A percentile compares a stretch with the other conserved stretches of the same genome.
Evolutionary conservation across 495 filamentous ascomycete genomes (phyloP).

Genomic region (Penicillium ucsense): DNA sequence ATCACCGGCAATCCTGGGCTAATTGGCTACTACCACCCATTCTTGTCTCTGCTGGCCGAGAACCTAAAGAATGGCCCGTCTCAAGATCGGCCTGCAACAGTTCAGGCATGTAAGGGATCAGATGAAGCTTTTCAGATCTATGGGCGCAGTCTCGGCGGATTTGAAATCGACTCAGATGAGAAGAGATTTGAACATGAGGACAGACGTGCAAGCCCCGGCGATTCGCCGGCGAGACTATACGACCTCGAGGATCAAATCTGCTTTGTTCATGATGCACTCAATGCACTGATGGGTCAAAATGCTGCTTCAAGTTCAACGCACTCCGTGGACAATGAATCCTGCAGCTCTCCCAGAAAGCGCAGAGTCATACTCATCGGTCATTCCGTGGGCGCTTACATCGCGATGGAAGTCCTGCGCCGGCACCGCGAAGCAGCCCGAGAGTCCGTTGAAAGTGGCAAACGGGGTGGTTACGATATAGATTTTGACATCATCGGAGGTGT

Average conservation of each 20-base stretch:
- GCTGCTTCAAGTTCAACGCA: neutral
- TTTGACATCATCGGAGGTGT: slow-evolving; percentile 50
- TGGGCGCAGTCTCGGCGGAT: slow-evolving; percentile 66
- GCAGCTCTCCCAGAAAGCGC: slow-evolving; percentile 4
- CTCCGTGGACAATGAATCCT: neutral
- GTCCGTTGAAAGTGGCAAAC: neutral
- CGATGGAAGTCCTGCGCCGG: slow-evolving; percentile 59
- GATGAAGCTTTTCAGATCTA: slow-evolving; percentile 37
- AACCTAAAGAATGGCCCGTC: slow-evolving; percentile 4
- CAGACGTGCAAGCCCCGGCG: neutral
- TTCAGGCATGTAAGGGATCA: neutral
- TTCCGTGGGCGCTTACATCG: slow-evolving; percentile 70
- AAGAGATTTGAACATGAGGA: neutral
- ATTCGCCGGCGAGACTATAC: slow-evolving; percentile 5
- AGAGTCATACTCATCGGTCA: slow-evolving; percentile 73
- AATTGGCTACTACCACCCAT: slow-evolving; percentile 68
- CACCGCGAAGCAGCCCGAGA: slow-evolving; percentile 22
- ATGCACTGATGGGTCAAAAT: slow-evolving; percentile 9
- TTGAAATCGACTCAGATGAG: slow-evolving; percentile 37
- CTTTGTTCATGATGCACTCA: slow-evolving; percentile 24
- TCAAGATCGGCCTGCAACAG: neutral
- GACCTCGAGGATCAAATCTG: slow-evolving; percentile 56
- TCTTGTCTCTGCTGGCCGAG: slow-evolving; percentile 45
- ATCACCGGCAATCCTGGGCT: slow-evolving; percentile 84
- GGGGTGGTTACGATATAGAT: neutral